Evolutionary conservation across 257 asterid species (phyloP).

Genomic region (Rehmannia glutinosa): DNA sequence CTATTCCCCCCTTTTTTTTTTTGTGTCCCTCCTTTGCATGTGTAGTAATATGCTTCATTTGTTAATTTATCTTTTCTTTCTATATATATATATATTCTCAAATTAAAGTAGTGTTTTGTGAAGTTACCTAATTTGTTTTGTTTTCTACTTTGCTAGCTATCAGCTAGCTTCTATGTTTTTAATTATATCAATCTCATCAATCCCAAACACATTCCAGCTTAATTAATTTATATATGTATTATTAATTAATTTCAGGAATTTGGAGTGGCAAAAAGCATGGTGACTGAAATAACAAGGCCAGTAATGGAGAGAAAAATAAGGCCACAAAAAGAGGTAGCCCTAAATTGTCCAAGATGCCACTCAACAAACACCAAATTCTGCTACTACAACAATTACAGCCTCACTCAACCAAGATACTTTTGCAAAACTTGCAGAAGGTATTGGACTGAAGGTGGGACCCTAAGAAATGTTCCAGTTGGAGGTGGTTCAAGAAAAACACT

Average conservation of each 20-base stretch:
- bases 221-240: neutral
- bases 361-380: conserved; percentile 77
- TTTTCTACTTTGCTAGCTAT: neutral
- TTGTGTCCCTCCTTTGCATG: too few species aligned
- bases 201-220: too few species aligned
- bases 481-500: conserved; percentile 66
- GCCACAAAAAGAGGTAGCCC: conserved; percentile 55
- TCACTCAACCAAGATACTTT: conserved; percentile 76
- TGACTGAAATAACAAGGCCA: conserved; percentile 33
- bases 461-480: conserved; percentile 75
- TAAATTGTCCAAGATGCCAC: conserved; percentile 70
- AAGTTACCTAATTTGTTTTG: neutral
- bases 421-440: conserved; percentile 81
- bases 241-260: conserved; percentile 39
- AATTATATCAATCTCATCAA: neutral
- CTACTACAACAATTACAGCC: conserved; percentile 81
- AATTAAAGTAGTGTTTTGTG: too few species aligned
- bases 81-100: too few species aligned
- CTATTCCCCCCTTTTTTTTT: too few species aligned
- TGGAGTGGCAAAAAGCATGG: conserved; percentile 39
- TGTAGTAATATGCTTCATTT: too few species aligned
- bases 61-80: too few species aligned
- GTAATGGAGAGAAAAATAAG: conserved; percentile 41
- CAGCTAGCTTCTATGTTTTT: neutral
- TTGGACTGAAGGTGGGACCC: conserved; percentile 89